These are phyloP conservation scores for Thuidium tamariscinum DNA, from an alignment of 225 moss, liverwort and hornwort species.

Conservation along the genomic window DNA sequence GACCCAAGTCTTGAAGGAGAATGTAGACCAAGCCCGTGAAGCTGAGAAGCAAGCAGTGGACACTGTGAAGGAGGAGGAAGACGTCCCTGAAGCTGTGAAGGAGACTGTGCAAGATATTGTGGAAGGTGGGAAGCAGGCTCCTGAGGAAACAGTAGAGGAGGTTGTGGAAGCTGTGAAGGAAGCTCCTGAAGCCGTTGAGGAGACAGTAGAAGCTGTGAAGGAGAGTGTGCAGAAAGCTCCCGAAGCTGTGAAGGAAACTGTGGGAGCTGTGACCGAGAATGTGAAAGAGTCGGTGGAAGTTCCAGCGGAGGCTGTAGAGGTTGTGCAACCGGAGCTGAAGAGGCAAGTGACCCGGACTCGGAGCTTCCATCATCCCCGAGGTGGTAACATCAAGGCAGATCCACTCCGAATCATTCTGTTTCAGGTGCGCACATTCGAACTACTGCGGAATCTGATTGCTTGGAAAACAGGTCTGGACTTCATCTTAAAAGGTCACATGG, in stretches of 20 bases:
- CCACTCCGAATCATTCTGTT: constrained; percentile 52
- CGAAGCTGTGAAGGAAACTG: neutral
- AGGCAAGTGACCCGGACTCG: constrained; percentile 4
- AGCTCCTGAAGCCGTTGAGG: neutral
- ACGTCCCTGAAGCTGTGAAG: neutral
- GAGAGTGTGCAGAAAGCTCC: neutral
- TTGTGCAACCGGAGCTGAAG: neutral
- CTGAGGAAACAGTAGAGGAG: neutral
- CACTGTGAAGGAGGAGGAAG: neutral
- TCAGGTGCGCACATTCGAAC: constrained; percentile 10
- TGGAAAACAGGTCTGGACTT: neutral
- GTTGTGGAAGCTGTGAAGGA: neutral
- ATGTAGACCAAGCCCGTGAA: neutral
- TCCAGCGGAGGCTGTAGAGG: neutral
- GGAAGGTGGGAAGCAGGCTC: neutral
- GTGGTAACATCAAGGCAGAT: constrained; percentile 48
- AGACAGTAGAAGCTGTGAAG: neutral
- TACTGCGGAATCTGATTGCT: neutral
- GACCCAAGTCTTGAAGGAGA: neutral
- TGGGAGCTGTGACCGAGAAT: neutral
- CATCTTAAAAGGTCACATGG: neutral
- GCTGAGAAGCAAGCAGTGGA: neutral
- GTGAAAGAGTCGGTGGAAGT: neutral
- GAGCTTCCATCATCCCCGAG: constrained; percentile 21
- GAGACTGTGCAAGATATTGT: neutral